Conservation (phyloP, 1,139 yeast species). For the Nakaseomyces bracarensis region DNA sequence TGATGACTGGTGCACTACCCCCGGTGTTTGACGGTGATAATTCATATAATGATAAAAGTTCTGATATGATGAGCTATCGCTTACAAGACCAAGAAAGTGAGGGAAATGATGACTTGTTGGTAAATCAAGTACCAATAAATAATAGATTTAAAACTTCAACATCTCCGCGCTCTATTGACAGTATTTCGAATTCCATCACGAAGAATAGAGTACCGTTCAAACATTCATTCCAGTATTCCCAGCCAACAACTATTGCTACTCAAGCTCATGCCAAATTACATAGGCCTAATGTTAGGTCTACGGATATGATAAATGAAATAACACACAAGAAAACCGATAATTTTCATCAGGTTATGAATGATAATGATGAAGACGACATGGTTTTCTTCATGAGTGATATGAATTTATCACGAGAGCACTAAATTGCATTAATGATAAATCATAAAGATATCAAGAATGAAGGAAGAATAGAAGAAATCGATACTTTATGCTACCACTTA, state of each 20-base stretch:
- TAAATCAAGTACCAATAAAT: slow-evolving; percentile 8
- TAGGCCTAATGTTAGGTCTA: slow-evolving; percentile 31
- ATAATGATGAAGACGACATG: slow-evolving; percentile 69
- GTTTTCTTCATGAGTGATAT: slow-evolving; percentile 87
- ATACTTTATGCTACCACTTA: too few species aligned
- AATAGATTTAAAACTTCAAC: slow-evolving; percentile 16
- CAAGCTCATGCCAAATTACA: slow-evolving; percentile 36
- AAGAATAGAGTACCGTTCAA: slow-evolving; percentile 24
- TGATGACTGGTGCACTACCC: slow-evolving; percentile 13
- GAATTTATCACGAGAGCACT: slow-evolving; percentile 37
- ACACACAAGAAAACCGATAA: slow-evolving; percentile 10
- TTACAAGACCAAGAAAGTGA: slow-evolving; percentile 6
- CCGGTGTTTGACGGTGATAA: slow-evolving; percentile 14
- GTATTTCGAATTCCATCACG: slow-evolving; percentile 23
- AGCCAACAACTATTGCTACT: slow-evolving; percentile 34
- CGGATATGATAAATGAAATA: slow-evolving; percentile 13
- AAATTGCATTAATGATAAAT: slow-evolving; percentile 29
- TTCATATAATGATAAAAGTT: slow-evolving; percentile 16
- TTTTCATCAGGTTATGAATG: slow-evolving; percentile 1
- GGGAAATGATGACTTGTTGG: slow-evolving; percentile 18
- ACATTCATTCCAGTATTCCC: slow-evolving; percentile 30
- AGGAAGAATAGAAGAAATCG: too few species aligned
- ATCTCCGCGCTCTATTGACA: slow-evolving; percentile 28
- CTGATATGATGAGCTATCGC: not conserved
- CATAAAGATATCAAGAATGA: too few species aligned